These are phyloP conservation scores for Glycine latifolia DNA, from an alignment of 306 rosid genomes.

Conservation along the genomic window DNA sequence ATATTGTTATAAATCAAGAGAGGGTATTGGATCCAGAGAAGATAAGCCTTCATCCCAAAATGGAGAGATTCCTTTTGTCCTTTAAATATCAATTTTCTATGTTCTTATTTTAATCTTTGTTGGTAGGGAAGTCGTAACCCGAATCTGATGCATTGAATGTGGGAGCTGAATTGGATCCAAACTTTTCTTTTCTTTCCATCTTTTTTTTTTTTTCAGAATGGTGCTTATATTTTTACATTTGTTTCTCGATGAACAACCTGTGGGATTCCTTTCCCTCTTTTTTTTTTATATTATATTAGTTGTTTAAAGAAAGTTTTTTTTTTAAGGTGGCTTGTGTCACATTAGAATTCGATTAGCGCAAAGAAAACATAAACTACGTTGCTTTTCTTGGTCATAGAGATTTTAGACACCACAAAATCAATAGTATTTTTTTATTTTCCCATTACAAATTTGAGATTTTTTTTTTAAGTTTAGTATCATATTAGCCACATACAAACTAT, in stretches of 20 bases:
- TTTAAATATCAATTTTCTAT: slow-evolving; percentile 35
- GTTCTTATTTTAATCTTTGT: slow-evolving; percentile 47
- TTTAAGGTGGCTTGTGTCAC: slow-evolving; percentile 29
- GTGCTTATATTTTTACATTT: slow-evolving; percentile 35
- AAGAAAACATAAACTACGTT: background rate
- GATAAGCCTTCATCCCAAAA: slow-evolving; percentile 60
- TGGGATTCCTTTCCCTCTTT: slow-evolving; percentile 39
- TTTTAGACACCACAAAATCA: slow-evolving; percentile 20
- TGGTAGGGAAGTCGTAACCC: slow-evolving; percentile 57
- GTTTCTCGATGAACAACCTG: slow-evolving; percentile 45
- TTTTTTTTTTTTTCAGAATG: slow-evolving; percentile 40
- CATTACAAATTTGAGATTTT: background rate
- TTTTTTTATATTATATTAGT: background rate
- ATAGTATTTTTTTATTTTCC: slow-evolving; percentile 1
- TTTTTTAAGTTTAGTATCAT: background rate
- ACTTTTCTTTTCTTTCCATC: slow-evolving; percentile 13
- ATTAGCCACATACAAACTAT: background rate
- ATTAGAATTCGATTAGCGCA: background rate
- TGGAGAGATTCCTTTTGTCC: slow-evolving; percentile 56
- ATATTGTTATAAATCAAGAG: slow-evolving; percentile 55
- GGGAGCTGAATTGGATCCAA: slow-evolving; percentile 58
- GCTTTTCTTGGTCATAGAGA: slow-evolving; percentile 18
- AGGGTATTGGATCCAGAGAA: slow-evolving; percentile 71
- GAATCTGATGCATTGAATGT: slow-evolving; percentile 78
- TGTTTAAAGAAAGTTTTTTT: background rate